These are phyloP conservation scores for Populus hybrid DNA, from an alignment of 441 rosid species.

Conservation along the genomic window DNA sequence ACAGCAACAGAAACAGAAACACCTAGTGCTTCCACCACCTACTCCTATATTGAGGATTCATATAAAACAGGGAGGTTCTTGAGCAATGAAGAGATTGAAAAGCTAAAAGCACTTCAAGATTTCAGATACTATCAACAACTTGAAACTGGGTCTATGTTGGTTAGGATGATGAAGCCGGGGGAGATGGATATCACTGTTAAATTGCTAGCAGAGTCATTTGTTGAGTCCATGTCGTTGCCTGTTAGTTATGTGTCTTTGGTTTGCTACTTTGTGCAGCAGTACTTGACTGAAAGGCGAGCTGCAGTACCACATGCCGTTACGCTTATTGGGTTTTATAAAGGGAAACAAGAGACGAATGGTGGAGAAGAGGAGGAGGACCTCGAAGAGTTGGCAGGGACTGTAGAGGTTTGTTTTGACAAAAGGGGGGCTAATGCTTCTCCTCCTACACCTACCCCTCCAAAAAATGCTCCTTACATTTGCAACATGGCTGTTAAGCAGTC, in stretches of 20 bases:
- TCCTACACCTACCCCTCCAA: constrained; percentile 76
- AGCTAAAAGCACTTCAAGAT: constrained; percentile 60
- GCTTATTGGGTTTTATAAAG: constrained; percentile 62
- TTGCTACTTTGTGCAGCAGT: constrained; percentile 74
- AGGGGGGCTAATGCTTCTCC: constrained; percentile 73
- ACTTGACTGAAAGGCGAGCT: constrained; percentile 70
- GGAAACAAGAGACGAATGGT: constrained; percentile 36
- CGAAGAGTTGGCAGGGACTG: constrained; percentile 69
- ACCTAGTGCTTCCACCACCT: constrained; percentile 12
- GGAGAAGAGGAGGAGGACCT: constrained; percentile 18
- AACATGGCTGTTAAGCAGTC: constrained; percentile 79
- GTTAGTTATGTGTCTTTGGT: constrained; percentile 60
- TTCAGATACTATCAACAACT: constrained; percentile 56
- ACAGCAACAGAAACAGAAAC: constrained; percentile 14
- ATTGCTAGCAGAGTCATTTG: constrained; percentile 76
- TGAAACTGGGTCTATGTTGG: constrained; percentile 55
- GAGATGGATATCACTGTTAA: constrained; percentile 71
- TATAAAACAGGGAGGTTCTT: constrained; percentile 53
- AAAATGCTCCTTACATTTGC: constrained; percentile 74
- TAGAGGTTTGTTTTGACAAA: constrained; percentile 73
- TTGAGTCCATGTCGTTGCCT: constrained; percentile 74
- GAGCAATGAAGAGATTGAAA: constrained; percentile 67
- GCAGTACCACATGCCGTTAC: constrained; percentile 81
- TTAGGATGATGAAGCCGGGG: constrained; percentile 67
- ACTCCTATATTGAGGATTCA: constrained; percentile 57